Percentiles rank a stretch among this genome's conserved stretches.
Evolutionary conservation across 352 stramenopile genomes (phyloP).

Genomic region (Phytophthora pistaciae): DNA sequence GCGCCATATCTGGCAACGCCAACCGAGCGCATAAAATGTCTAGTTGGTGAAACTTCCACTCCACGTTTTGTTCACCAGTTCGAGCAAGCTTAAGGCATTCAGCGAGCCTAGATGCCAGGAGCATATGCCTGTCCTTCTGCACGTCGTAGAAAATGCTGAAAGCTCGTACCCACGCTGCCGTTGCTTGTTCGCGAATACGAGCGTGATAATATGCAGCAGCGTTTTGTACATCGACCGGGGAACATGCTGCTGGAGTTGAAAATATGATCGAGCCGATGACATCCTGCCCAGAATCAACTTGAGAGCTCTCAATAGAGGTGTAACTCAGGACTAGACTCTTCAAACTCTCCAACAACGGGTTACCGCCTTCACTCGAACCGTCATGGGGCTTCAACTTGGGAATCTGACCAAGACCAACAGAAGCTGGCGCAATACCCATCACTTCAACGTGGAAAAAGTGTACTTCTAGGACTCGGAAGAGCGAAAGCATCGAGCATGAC

Average conservation of each 20-base stretch:
- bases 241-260: slow-evolving; percentile 32
- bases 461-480: slow-evolving; percentile 79
- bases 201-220: slow-evolving; percentile 57
- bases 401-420: slow-evolving; percentile 85
- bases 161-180: slow-evolving; percentile 71
- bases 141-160: slow-evolving; percentile 81
- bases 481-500: slow-evolving; percentile 63
- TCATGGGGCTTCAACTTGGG: slow-evolving; percentile 26
- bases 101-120: slow-evolving; percentile 61
- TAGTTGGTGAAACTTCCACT: slow-evolving; percentile 78
- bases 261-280: slow-evolving; percentile 58
- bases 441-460: slow-evolving; percentile 91
- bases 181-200: slow-evolving; percentile 76
- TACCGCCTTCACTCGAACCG: slow-evolving; percentile 36
- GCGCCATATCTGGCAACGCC: slow-evolving; percentile 75
- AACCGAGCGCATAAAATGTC: slow-evolving; percentile 86
- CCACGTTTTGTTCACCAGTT: slow-evolving; percentile 36
- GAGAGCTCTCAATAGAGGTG: slow-evolving; percentile 36
- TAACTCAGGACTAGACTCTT: slow-evolving; percentile 72
- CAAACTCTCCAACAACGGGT: slow-evolving; percentile 78
- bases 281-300: slow-evolving; percentile 36
- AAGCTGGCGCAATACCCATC: slow-evolving; percentile 77
- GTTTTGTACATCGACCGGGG: slow-evolving; percentile 47
- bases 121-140: slow-evolving; percentile 65
- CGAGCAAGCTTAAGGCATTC: slow-evolving; percentile 59